These are phyloP conservation scores for Skeletonema tropicum DNA, from an alignment of 108 stramenopile genomes.

Conservation along the genomic window DNA sequence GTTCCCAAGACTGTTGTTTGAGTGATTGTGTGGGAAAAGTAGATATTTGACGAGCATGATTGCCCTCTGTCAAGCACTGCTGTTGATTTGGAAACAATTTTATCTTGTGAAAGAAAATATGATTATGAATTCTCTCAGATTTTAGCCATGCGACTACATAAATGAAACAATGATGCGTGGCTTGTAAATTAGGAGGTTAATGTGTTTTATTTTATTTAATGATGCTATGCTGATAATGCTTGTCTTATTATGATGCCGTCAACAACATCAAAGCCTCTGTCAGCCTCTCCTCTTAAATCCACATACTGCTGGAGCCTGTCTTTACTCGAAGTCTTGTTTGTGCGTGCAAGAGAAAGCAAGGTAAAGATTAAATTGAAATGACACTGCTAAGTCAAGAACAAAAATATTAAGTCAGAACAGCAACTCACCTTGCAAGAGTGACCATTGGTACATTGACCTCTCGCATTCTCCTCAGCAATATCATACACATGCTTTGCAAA, in stretches of 20 bases:
- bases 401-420: neutral
- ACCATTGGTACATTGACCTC: slow-evolving; percentile 68
- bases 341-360: neutral
- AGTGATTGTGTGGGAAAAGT: neutral
- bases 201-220: neutral
- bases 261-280: slow-evolving; percentile 36
- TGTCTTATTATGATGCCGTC: slow-evolving; percentile 9
- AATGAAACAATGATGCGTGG: neutral
- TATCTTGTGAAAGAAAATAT: neutral
- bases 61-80: neutral
- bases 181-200: neutral
- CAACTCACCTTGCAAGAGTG: slow-evolving; percentile 63
- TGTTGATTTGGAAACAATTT: slow-evolving; percentile 1
- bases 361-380: neutral
- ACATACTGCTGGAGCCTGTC: slow-evolving; percentile 43
- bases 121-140: neutral
- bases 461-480: slow-evolving; percentile 62
- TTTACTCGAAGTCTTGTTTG: slow-evolving; percentile 41
- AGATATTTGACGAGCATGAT: neutral
- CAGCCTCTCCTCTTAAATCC: slow-evolving; percentile 34
- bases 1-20: neutral
- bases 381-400: neutral
- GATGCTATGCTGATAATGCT: neutral
- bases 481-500: slow-evolving; percentile 54
- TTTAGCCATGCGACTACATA: neutral